Percentiles rank a stretch among this genome's conserved stretches.
Conservation (phyloP, 768 basidiomycete genomes). For the Suillus occidentalis region DNA sequence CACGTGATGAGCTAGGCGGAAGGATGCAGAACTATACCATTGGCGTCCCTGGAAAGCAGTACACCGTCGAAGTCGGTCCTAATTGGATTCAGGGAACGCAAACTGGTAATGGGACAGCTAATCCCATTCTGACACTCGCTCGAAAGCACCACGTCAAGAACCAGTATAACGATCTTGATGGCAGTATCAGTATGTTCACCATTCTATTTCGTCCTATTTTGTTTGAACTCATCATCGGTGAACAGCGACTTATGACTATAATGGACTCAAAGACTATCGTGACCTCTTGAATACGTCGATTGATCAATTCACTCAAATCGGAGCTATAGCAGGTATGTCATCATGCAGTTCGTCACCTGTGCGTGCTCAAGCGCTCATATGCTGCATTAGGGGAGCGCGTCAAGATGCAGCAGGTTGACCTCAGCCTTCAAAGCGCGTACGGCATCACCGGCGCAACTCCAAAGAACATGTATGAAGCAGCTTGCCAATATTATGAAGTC, state of each 20-base stretch:
- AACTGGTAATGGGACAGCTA: constrained; percentile 46
- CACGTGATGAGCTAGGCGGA: constrained; percentile 57
- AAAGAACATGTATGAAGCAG: constrained; percentile 45
- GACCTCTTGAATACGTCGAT: constrained; percentile 43
- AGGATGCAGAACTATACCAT: constrained; percentile 52
- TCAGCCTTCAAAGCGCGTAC: constrained; percentile 55
- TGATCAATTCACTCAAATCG: constrained; percentile 41
- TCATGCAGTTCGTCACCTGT: background rate
- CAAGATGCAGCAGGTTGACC: constrained; percentile 48
- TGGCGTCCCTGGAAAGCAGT: constrained; percentile 36
- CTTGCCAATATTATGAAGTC: constrained; percentile 58
- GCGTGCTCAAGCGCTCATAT: background rate
- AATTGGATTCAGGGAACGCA: constrained; percentile 65
- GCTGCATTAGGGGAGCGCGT: constrained; percentile 42
- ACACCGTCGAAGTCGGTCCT: constrained; percentile 55
- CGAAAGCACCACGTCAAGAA: constrained; percentile 53
- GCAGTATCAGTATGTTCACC: constrained; percentile 42
- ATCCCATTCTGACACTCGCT: constrained; percentile 61
- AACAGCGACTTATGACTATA: constrained; percentile 54
- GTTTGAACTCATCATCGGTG: background rate
- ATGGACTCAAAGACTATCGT: constrained; percentile 48
- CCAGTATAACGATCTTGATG: constrained; percentile 43
- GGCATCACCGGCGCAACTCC: constrained; percentile 48
- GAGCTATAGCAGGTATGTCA: constrained; percentile 43
- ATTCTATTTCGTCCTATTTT: background rate